A percentile compares a stretch with the other conserved stretches of the same genome.
phyloP scores from a whole-genome alignment of 2,329 filamentous ascomycete genomes.

The Aureobasidium lini region DNA sequence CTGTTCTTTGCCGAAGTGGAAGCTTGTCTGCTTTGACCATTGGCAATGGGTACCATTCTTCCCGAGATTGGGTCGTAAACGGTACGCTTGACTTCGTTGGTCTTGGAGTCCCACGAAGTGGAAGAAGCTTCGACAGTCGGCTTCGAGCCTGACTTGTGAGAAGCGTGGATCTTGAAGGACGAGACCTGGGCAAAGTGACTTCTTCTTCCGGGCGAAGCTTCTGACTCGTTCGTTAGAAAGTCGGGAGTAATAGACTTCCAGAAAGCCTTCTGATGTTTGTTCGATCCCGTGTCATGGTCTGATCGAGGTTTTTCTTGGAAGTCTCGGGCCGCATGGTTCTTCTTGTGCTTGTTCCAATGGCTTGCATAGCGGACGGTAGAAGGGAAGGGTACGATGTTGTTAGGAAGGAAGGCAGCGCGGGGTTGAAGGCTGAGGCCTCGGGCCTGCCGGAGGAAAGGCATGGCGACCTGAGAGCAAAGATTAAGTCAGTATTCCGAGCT shows the following conservation, averaged over 20 bases:
- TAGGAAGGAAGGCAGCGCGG: not conserved
- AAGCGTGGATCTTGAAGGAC: constrained; percentile 13
- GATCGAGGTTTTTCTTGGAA: constrained; percentile 13
- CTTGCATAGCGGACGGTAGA: not conserved
- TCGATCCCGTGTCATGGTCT: constrained; percentile 39
- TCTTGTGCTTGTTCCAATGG: constrained; percentile 5
- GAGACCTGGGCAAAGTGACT: not conserved
- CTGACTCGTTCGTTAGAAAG: not conserved
- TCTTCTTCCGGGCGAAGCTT: not conserved
- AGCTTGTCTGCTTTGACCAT: constrained; percentile 14
- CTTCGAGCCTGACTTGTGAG: constrained; percentile 9
- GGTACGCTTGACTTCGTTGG: constrained; percentile 22
- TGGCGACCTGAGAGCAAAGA: not conserved
- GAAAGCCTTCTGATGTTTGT: constrained; percentile 30
- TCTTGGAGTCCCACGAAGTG: constrained; percentile 27
- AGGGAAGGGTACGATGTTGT: not conserved
- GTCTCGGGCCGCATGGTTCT: not conserved
- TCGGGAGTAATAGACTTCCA: constrained; percentile 20
- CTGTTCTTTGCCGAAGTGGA: not conserved
- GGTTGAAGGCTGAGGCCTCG: not conserved
- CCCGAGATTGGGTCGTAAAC: constrained; percentile 33
- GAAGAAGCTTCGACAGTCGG: constrained; percentile 13
- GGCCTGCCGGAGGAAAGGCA: constrained; percentile 5
- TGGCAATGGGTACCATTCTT: constrained; percentile 25
- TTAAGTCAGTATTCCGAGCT: not conserved